Conservation (phyloP, 371 early-diverging fungal genomes). For the Mortierella sp. region DNA sequence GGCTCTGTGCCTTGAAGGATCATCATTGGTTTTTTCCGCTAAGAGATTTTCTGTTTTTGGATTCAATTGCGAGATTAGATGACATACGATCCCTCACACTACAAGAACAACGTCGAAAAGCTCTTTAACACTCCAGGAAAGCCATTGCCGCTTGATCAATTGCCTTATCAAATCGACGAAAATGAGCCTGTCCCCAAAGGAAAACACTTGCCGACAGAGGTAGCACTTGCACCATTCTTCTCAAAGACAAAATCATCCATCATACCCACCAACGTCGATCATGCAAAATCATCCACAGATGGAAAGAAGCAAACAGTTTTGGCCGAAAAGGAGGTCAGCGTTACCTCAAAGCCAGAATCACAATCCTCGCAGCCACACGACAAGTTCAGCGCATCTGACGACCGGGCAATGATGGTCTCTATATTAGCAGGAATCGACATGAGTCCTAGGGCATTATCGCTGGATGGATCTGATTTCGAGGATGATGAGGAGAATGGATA, state of each 20-base stretch:
- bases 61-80: too few relatives aligned
- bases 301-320: not conserved
- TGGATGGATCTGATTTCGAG: slow-evolving; percentile 43
- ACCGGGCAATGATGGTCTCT: slow-evolving; percentile 49
- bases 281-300: not conserved
- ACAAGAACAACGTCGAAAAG: slow-evolving; percentile 77
- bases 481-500: slow-evolving; percentile 23
- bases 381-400: slow-evolving; percentile 17
- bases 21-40: too few relatives aligned
- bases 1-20: too few relatives aligned
- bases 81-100: slow-evolving; percentile 78
- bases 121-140: slow-evolving; percentile 59
- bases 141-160: slow-evolving; percentile 37
- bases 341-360: not conserved
- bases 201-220: slow-evolving; percentile 41
- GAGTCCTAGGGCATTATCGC: slow-evolving; percentile 36
- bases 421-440: slow-evolving; percentile 46
- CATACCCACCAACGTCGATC: not conserved
- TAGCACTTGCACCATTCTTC: slow-evolving; percentile 35
- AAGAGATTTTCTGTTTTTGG: too few relatives aligned
- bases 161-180: slow-evolving; percentile 47
- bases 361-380: not conserved
- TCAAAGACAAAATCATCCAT: slow-evolving; percentile 1
- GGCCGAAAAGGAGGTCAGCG: not conserved
- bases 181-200: slow-evolving; percentile 45